Conservation (phyloP, 2,329 filamentous ascomycete genomes). For the Fusarium sp. region DNA sequence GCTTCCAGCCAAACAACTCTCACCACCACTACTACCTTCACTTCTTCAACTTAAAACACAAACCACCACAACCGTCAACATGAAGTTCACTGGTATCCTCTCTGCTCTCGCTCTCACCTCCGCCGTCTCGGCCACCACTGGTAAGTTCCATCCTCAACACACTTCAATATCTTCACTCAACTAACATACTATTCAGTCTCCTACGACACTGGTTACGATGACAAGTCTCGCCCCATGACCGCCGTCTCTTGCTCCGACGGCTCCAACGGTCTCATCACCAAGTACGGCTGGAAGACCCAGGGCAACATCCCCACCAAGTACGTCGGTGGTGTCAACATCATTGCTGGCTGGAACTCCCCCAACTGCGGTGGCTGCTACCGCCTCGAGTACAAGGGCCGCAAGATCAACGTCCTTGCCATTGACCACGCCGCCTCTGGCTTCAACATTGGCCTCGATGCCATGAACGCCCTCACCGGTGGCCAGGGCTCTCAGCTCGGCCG, state of each 20-base stretch:
- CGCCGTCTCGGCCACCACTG: slow-evolving; percentile 52
- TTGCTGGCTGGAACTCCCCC: slow-evolving; percentile 67
- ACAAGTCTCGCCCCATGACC: slow-evolving; percentile 64
- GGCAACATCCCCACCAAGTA: slow-evolving; percentile 62
- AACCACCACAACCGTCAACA: slow-evolving; percentile 48
- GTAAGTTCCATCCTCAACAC: slow-evolving; percentile 35
- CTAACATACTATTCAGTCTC: slow-evolving; percentile 61
- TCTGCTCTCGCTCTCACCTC: slow-evolving; percentile 53
- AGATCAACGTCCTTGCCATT: slow-evolving; percentile 66
- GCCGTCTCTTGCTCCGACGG: slow-evolving; percentile 75
- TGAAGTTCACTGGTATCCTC: slow-evolving; percentile 58
- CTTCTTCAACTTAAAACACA: slow-evolving; percentile 19
- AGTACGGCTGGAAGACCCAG: slow-evolving; percentile 68
- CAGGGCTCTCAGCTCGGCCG: slow-evolving; percentile 63
- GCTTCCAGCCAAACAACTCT: slow-evolving; percentile 23
- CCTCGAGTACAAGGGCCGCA: slow-evolving; percentile 62
- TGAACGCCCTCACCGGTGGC: slow-evolving; percentile 66
- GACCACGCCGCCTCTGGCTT: slow-evolving; percentile 63
- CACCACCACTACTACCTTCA: slow-evolving; percentile 15
- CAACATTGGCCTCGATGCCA: slow-evolving; percentile 67
- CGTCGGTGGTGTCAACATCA: slow-evolving; percentile 64
- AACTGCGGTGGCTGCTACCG: slow-evolving; percentile 70
- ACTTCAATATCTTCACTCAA: not conserved
- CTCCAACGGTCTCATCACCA: slow-evolving; percentile 71
- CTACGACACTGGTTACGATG: slow-evolving; percentile 79